Evolutionary conservation across 768 basidiomycete species (phyloP).

Genomic region (Kwoniella europaea): DNA sequence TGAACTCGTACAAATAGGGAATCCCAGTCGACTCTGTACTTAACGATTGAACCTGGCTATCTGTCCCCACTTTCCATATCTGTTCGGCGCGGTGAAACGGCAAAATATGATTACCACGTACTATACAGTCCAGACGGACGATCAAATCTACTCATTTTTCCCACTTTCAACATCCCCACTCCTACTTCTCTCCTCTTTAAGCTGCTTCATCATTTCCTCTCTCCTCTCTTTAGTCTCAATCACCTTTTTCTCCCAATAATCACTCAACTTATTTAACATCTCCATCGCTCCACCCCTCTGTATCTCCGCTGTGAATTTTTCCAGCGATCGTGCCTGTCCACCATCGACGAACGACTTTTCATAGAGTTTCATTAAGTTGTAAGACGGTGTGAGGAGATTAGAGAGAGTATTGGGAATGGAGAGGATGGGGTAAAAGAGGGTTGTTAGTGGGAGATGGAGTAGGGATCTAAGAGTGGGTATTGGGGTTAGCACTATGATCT

Average conservation of each 20-base stretch:
- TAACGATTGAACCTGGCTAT: no score
- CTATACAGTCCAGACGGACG: no score
- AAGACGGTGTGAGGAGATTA: constrained; percentile 30
- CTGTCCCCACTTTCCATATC: no score
- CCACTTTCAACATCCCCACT: constrained; percentile 12
- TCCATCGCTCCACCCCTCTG: constrained; percentile 28
- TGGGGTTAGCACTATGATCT: no score
- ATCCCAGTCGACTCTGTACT: no score
- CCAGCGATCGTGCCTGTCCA: constrained; percentile 26
- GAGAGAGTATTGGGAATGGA: constrained; percentile 35
- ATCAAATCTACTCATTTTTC: constrained; percentile 4
- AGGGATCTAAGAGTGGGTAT: constrained; percentile 25
- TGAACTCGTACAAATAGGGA: no score
- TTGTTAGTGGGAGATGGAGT: constrained; percentile 42
- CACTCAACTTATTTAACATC: constrained; percentile 35
- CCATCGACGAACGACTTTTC: constrained; percentile 41
- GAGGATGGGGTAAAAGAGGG: constrained; percentile 41
- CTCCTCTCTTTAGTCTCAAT: constrained; percentile 25
- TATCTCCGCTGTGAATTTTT: constrained; percentile 27
- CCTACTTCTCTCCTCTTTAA: constrained; percentile 18
- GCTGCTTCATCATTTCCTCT: constrained; percentile 27
- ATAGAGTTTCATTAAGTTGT: constrained; percentile 34
- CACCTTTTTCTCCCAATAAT: constrained; percentile 25
- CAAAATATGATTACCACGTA: no score
- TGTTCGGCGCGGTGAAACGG: no score